Evolutionary conservation across 164 flowering plant genomes (phyloP), one percentile per base, ranked within the genome.

Genomic region (Tetracentron sinense): DNA sequence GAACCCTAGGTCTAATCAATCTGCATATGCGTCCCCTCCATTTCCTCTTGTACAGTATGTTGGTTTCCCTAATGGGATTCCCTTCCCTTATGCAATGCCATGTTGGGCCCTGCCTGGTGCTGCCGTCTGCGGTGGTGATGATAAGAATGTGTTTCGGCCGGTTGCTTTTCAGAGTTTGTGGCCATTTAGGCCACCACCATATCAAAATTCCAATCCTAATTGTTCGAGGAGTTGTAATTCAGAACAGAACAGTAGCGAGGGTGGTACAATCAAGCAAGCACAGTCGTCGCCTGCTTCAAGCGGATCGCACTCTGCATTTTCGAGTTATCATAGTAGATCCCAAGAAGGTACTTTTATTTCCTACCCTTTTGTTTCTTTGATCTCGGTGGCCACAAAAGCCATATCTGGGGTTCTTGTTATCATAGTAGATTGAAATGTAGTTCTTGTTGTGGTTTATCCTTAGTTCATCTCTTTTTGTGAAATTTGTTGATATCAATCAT

Each of bases 41-140:
- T 19, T 54, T 44, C 54, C 55, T 3, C 3, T 47, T 2, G 19
- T 58, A 46, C 68, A 62, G 31, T 64, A 38, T 19, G 31, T 65
- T 44, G 66, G 66, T 33, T 50, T 56, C 49, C 31, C 53, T 21
- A 59, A 46, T 60, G 73, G 75, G 25, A 62, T 61, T 27, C 8
- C 42, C 10, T 62, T 57, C 30, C 75, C 72, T 54, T 67, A 72
- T 61, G 33, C 58, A 68, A 33, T 67, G 75, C 71, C 71, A 3
- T 72, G 48, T 49, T 72, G 75, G 69, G 11, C 48, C 30, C 56
- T 65, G 12, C 42, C 65, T 10, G 0, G 69, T 7, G 21, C 23
- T 10, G 54, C 12, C 46, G 50, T 23, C n/a, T n/a, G n/a, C n/a
- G n/a, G n/a, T 58, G 52, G 21, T 33, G 61, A 46, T 52, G 71